Evolutionary conservation across 75 land plant species (phyloP).

Genomic region (Isoetes taiwanensis): DNA sequence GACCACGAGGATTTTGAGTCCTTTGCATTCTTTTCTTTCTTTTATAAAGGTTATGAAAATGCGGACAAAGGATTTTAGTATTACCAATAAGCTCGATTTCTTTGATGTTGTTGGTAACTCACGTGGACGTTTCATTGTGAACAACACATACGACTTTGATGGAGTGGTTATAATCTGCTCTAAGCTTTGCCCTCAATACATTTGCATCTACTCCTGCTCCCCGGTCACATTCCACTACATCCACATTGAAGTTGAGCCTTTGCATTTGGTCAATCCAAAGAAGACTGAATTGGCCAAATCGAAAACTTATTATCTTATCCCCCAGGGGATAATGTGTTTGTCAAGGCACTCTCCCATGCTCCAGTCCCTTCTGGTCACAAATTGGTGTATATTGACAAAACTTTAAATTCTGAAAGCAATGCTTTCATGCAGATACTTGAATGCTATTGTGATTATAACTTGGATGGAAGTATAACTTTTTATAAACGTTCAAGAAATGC

Average conservation of each 20-base stretch:
- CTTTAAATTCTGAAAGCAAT: no score
- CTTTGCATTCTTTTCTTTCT: background rate
- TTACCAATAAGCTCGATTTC: no score
- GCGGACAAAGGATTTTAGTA: conserved; percentile 56
- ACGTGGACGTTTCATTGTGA: conserved; percentile 16
- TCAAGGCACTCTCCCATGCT: conserved; percentile 20
- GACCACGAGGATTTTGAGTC: no score
- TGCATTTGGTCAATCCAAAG: conserved; percentile 17
- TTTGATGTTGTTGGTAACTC: conserved; percentile 14
- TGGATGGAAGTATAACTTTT: no score
- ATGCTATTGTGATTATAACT: no score
- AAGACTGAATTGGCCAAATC: conserved; percentile 12
- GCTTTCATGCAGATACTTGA: no score
- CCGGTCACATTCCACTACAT: conserved; percentile 14
- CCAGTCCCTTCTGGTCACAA: conserved; percentile 18
- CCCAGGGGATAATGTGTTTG: conserved; percentile 17
- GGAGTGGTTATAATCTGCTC: conserved; percentile 5
- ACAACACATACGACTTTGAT: conserved; percentile 12
- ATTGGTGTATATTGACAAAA: no score
- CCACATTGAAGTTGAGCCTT: conserved; percentile 15
- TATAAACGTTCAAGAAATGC: no score
- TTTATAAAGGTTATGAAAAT: background rate
- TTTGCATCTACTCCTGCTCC: conserved; percentile 10
- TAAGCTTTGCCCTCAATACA: background rate
- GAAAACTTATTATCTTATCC: conserved; percentile 10